Percentiles rank a stretch among this genome's conserved stretches.
phyloP scores from a whole-genome alignment of 805 yeast species.

The Priceomyces medius region DNA sequence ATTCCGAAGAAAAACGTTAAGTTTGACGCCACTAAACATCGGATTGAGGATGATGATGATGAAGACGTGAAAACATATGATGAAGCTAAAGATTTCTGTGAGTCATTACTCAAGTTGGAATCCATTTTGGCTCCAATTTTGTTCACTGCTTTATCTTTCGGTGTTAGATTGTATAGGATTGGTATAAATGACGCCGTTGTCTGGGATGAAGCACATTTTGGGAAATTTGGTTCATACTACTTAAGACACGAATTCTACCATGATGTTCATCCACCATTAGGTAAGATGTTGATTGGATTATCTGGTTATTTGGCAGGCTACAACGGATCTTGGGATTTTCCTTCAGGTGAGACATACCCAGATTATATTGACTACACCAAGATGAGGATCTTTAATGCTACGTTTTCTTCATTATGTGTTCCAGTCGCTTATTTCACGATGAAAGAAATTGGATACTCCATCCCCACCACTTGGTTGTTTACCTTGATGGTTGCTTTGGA shows the following conservation, averaged over 20 bases:
- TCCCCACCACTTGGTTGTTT: conserved; percentile 57
- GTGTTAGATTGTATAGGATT: conserved; percentile 60
- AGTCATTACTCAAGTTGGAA: conserved; percentile 29
- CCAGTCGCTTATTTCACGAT: conserved; percentile 73
- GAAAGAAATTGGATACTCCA: conserved; percentile 51
- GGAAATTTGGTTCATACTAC: conserved; percentile 81
- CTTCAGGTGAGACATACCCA: conserved; percentile 64
- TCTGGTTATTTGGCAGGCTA: conserved; percentile 83
- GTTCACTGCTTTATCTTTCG: conserved; percentile 68
- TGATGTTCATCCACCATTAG: conserved; percentile 87
- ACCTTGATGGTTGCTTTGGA: conserved; percentile 65
- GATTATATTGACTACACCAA: conserved; percentile 55
- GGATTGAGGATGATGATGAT: conserved; percentile 14
- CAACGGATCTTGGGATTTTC: conserved; percentile 73
- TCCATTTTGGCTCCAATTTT: conserved; percentile 55
- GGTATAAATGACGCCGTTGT: conserved; percentile 59
- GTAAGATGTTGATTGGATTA: conserved; percentile 75
- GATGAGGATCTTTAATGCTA: conserved; percentile 73
- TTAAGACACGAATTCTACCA: conserved; percentile 76
- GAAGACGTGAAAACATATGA: conserved; percentile 21
- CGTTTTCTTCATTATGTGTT: conserved; percentile 63
- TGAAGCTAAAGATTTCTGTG: conserved; percentile 27
- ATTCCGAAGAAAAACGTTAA: conserved; percentile 5
- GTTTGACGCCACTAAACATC: conserved; percentile 7
- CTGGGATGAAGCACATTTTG: conserved; percentile 93